phyloP scores from a whole-genome alignment of 2,329 filamentous ascomycete species.

The Pyricularia sp. region DNA sequence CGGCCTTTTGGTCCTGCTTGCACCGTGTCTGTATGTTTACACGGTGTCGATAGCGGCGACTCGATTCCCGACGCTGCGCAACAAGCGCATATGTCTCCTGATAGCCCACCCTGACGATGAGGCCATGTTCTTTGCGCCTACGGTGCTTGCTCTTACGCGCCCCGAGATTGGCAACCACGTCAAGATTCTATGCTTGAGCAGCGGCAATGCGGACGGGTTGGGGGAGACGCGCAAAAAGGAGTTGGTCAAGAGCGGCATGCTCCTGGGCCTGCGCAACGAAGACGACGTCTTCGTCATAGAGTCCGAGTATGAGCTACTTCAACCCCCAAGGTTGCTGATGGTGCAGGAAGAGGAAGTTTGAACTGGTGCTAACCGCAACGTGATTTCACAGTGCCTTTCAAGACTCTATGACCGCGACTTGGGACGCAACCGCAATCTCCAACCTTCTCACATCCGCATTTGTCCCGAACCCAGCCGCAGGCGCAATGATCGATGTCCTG shows the following conservation, averaged over 20 bases:
- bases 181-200: conserved; percentile 88
- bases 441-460: conserved; percentile 64
- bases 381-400: conserved; percentile 51
- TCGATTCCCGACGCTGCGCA: conserved; percentile 57
- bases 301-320: conserved; percentile 43
- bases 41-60: conserved; percentile 34
- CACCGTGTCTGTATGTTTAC: conserved; percentile 44
- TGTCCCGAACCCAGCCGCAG: conserved; percentile 51
- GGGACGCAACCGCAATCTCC: conserved; percentile 64
- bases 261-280: conserved; percentile 63
- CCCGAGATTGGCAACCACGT: conserved; percentile 80
- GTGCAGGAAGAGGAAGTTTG: not conserved
- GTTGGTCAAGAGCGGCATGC: conserved; percentile 67
- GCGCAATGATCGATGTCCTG: conserved; percentile 63
- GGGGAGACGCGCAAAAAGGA: conserved; percentile 77
- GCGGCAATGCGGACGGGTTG: conserved; percentile 78
- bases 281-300: conserved; percentile 84
- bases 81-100: conserved; percentile 82
- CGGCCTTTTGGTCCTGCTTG: conserved; percentile 28
- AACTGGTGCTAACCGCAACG: not conserved
- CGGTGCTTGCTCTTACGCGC: conserved; percentile 72
- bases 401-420: conserved; percentile 77
- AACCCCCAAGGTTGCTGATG: not conserved
- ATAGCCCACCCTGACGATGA: conserved; percentile 98
- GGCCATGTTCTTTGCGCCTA: conserved; percentile 98